phyloP scores from a whole-genome alignment of 495 filamentous ascomycete genomes.

The Annulohypoxylon stygium region DNA sequence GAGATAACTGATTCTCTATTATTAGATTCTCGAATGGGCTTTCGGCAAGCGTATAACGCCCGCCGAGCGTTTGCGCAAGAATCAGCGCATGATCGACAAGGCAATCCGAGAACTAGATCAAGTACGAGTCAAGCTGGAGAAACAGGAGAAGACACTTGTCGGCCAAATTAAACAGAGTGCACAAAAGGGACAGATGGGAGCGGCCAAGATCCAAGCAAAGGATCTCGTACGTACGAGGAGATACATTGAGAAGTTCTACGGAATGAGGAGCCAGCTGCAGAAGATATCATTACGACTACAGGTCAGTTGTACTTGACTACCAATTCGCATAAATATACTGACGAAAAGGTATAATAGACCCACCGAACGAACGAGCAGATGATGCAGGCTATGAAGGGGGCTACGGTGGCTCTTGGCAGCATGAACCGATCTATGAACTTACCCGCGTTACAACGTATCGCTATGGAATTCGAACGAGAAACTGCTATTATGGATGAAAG shows the following conservation, averaged over 20 bases:
- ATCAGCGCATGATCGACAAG: constrained; percentile 95
- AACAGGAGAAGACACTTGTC: constrained; percentile 97
- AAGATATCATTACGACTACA: constrained; percentile 96
- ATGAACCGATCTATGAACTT: constrained; percentile 99
- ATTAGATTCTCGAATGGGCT: constrained; percentile 94
- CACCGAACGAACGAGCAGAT: constrained; percentile 98
- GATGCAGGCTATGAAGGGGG: constrained; percentile 99
- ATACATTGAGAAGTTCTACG: constrained; percentile 96
- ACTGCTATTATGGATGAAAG: constrained; percentile 99
- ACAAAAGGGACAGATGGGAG: constrained; percentile 96
- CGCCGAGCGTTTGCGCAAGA: constrained; percentile 94
- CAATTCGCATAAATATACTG: background rate
- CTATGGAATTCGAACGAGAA: constrained; percentile 99
- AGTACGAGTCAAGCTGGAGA: constrained; percentile 93
- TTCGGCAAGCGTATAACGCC: constrained; percentile 99
- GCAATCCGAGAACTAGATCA: constrained; percentile 96
- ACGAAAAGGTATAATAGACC: constrained; percentile 68
- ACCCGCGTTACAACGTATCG: constrained; percentile 92
- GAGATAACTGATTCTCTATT: constrained; percentile 41
- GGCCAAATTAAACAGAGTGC: constrained; percentile 97
- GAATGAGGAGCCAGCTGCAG: constrained; percentile 96
- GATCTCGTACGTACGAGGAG: constrained; percentile 92
- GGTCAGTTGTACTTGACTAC: constrained; percentile 61
- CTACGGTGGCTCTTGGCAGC: constrained; percentile 87
- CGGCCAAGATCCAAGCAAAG: constrained; percentile 97